Base-by-base conservation (phyloP, 2,329 filamentous ascomycete genomes). In the Bisporella sp. region DNA sequence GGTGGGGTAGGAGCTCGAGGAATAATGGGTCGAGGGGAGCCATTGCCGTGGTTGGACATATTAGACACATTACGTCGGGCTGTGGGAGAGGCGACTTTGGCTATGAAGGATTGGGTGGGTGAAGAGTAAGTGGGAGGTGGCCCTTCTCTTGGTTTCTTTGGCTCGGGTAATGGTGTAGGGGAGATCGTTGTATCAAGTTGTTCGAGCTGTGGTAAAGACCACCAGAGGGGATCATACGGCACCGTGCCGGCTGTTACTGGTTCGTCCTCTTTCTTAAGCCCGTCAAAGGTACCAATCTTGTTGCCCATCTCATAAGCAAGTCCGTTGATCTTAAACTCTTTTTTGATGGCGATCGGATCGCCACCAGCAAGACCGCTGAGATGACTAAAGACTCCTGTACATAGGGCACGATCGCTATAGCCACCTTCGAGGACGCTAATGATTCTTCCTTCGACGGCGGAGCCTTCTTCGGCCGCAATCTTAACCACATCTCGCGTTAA, bases 371-470 rank as follows among this genome's bases (percentile, higher is more conserved):
- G 76, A 5, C 92, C 93, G 59, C 87, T 89, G 13, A 99, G 67
- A 68, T 99, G 93, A 66, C 91, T 95, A 51, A 96, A 71, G 3
- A 96, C 84, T 42, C 93, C 93, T 33, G 89, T 96, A 47, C 80
- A 85, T 45, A 99, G 71, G 6, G 93, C 93, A 52, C 91, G 82
- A 68, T 99, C 89, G 64, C 91, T 96, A 64, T 99, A 99, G 0
- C 93, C 93, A 32, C 93, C 93, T 69, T 99, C 93, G 28, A 99
- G 76, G 2, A 97, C 90, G 66, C 92, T 97, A 63, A 99, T 85
- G 28, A 97, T 77, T 42, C 93, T 79, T 2, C 92, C 92, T 30
- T 95, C 85, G 1, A 89, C 87, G 31, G 79, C 78, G 1, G 88
- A 79, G 2, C 78, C 87, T 59, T 88, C 83, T 65, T 96, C 90